Evolutionary conservation across 139 green algal genomes (phyloP).

Genomic region (Chlamydomonas eustigma): DNA sequence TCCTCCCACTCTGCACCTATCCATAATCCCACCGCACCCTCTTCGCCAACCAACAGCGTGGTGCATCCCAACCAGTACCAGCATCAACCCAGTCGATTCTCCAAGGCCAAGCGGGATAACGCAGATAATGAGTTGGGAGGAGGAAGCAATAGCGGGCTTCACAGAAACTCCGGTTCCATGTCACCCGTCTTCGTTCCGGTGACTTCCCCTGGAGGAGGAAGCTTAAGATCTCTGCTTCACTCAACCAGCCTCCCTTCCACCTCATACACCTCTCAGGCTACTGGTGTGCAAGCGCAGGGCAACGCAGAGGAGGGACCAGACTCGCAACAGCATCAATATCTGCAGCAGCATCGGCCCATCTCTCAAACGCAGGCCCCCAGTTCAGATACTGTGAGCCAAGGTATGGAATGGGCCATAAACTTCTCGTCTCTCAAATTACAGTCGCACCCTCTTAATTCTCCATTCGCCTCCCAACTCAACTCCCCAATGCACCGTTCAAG

Average conservation of each 20-base stretch:
- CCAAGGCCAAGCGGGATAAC: not conserved
- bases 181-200: too few species aligned
- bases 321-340: not conserved
- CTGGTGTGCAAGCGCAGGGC: too few species aligned
- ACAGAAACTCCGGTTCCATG: too few species aligned
- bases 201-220: too few species aligned
- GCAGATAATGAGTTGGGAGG: too few species aligned
- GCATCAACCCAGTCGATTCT: constrained; percentile 1
- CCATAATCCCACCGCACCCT: not conserved
- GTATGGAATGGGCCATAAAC: not conserved
- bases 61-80: not conserved
- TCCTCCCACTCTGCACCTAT: not conserved
- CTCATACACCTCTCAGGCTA: too few species aligned
- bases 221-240: too few species aligned
- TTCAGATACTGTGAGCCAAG: not conserved
- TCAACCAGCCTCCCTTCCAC: too few species aligned
- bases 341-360: not conserved
- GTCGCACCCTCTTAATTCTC: not conserved
- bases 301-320: not conserved
- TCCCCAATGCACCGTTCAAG: constrained; percentile 1
- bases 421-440: not conserved
- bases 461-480: not conserved
- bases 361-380: not conserved
- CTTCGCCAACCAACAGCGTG: not conserved
- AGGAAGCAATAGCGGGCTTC: too few species aligned